Conservation (phyloP, 805 yeast species). For the Zygoascus biomembranicola region DNA sequence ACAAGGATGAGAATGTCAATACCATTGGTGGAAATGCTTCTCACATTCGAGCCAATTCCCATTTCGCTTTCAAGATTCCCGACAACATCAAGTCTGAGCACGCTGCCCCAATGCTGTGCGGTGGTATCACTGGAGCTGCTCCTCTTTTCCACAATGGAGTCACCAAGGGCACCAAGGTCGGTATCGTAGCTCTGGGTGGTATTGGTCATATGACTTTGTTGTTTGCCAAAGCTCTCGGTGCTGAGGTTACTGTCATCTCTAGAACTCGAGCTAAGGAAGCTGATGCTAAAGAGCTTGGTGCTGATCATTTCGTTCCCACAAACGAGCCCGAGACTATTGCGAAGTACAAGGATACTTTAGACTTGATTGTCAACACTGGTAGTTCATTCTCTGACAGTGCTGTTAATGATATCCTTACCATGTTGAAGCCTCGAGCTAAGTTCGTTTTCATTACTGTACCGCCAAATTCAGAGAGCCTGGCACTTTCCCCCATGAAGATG, state of each 20-base stretch:
- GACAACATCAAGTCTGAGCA: not conserved
- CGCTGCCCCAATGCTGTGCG: constrained; percentile 55
- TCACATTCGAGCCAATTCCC: not conserved
- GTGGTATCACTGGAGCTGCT: constrained; percentile 65
- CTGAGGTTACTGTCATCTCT: constrained; percentile 52
- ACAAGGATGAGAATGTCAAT: not conserved
- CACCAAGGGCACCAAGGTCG: constrained; percentile 47
- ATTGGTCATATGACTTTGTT: constrained; percentile 57
- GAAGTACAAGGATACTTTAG: not conserved
- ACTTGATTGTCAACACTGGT: not conserved
- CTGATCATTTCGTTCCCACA: constrained; percentile 39
- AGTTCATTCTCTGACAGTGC: not conserved
- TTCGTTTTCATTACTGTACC: not conserved
- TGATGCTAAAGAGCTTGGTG: constrained; percentile 48
- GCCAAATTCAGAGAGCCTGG: not conserved
- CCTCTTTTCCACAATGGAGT: constrained; percentile 46
- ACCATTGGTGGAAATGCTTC: not conserved
- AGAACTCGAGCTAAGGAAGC: constrained; percentile 42
- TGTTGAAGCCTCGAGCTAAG: not conserved
- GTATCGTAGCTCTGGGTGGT: constrained; percentile 59
- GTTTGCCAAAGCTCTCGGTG: constrained; percentile 55
- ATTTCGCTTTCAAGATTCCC: not conserved
- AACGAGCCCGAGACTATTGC: constrained; percentile 28
- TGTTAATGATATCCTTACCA: not conserved
- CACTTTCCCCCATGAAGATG: not conserved